Percentiles rank a stretch among this genome's conserved stretches.
These are phyloP conservation scores for Tinospora cordifolia DNA, from an alignment of 164 flowering plant genomes.

Conservation along the genomic window DNA sequence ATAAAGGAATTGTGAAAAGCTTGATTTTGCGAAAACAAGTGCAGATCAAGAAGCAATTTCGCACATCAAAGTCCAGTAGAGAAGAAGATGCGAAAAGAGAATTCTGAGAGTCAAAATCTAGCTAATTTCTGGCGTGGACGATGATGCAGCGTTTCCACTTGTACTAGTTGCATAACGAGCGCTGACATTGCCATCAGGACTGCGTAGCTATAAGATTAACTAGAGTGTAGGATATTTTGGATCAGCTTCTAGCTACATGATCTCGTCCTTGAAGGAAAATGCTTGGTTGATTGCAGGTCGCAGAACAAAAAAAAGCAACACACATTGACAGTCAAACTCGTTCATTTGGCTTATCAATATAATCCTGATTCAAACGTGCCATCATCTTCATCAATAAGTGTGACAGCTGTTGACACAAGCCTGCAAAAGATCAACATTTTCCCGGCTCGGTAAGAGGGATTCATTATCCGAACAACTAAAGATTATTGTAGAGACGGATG, in stretches of 20 bases:
- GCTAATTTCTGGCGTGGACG: not conserved
- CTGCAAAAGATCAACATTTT: slow-evolving; percentile 2
- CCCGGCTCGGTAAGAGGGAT: not conserved
- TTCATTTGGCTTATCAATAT: too few relatives aligned
- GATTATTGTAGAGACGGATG: not conserved
- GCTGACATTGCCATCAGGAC: too few relatives aligned
- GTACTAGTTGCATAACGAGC: too few relatives aligned
- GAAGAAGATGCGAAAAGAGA: not conserved
- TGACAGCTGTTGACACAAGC: not conserved
- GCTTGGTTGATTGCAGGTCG: not conserved
- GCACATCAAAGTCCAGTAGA: not conserved
- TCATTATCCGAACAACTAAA: not conserved
- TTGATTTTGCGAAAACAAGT: not conserved
- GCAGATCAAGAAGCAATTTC: not conserved
- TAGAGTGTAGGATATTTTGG: not conserved
- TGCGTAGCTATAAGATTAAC: too few relatives aligned
- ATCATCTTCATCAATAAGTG: not conserved
- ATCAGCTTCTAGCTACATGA: not conserved
- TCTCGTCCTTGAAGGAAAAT: not conserved
- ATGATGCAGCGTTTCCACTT: too few relatives aligned
- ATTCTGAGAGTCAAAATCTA: not conserved
- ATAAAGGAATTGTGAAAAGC: too few relatives aligned
- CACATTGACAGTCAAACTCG: not conserved
- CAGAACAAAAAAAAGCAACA: not conserved
- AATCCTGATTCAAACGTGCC: not conserved